Conservation (phyloP, 2,329 filamentous ascomycete genomes). For the Aspergillus phoenicis region DNA sequence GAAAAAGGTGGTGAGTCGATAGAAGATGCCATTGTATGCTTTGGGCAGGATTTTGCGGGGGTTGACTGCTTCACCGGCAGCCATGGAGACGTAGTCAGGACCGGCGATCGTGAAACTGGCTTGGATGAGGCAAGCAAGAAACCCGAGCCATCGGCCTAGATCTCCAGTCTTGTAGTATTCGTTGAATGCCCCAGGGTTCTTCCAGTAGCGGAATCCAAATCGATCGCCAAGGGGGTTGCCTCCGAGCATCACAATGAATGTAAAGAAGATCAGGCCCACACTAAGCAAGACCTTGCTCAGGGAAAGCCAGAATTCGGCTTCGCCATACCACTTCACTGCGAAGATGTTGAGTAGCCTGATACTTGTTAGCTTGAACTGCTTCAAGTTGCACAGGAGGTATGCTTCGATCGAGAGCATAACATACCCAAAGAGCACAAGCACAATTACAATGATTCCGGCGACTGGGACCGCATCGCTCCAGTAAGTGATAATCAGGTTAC, state of each 20-base stretch:
- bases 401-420: conserved; percentile 13
- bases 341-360: conserved; percentile 63
- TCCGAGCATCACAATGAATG: conserved; percentile 80
- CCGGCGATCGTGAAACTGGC: conserved; percentile 70
- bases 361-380: neutral
- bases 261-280: conserved; percentile 71
- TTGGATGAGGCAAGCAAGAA: conserved; percentile 72
- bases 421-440: conserved; percentile 49
- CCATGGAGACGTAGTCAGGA: conserved; percentile 66
- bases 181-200: conserved; percentile 68
- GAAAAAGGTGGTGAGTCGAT: conserved; percentile 74
- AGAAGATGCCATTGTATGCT: conserved; percentile 78
- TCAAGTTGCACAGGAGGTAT: neutral
- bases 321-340: conserved; percentile 73
- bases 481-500: conserved; percentile 54
- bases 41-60: conserved; percentile 70
- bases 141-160: conserved; percentile 74
- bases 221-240: conserved; percentile 73
- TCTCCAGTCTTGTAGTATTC: conserved; percentile 65
- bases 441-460: conserved; percentile 50
- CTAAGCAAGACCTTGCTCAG: conserved; percentile 73
- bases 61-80: conserved; percentile 71
- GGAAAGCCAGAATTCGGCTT: conserved; percentile 75
- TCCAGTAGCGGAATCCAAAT: conserved; percentile 73
- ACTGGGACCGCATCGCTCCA: conserved; percentile 53